Percentiles rank a stretch among this genome's conserved stretches.
These are phyloP conservation scores for Agaricus subrufescens DNA, from an alignment of 768 basidiomycete genomes.

Conservation along the genomic window DNA sequence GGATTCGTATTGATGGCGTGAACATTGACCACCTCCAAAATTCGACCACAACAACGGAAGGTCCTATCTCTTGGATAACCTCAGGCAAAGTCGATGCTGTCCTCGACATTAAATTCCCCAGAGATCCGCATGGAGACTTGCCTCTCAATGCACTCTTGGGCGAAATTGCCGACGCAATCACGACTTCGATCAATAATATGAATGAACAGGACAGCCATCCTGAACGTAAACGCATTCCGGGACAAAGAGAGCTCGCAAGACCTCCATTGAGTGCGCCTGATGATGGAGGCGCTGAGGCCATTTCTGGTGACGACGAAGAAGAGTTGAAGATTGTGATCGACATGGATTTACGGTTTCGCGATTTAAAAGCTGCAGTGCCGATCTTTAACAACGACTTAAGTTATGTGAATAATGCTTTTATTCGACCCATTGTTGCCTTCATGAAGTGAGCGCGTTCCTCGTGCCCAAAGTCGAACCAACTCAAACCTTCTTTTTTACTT, in stretches of 20 bases:
- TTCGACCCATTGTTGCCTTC: slow-evolving; percentile 95
- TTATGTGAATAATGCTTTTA: slow-evolving; percentile 88
- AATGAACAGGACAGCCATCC: slow-evolving; percentile 28
- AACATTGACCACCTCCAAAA: slow-evolving; percentile 94
- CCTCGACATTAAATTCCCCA: slow-evolving; percentile 95
- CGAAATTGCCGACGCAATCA: slow-evolving; percentile 88
- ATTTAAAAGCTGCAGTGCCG: slow-evolving; percentile 93
- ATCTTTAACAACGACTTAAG: slow-evolving; percentile 86
- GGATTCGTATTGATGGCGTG: slow-evolving; percentile 94
- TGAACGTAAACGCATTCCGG: slow-evolving; percentile 62
- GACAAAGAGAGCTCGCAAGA: slow-evolving; percentile 81
- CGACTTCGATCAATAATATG: slow-evolving; percentile 44
- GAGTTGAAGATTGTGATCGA: slow-evolving; percentile 67
- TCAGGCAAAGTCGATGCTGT: slow-evolving; percentile 97
- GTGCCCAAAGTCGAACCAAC: neutral
- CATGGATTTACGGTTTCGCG: slow-evolving; percentile 91
- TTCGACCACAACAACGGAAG: slow-evolving; percentile 64
- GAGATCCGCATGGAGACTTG: slow-evolving; percentile 61
- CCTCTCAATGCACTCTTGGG: slow-evolving; percentile 78
- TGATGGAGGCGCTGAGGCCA: slow-evolving; percentile 24
- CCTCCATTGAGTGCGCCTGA: slow-evolving; percentile 66
- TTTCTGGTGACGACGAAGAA: slow-evolving; percentile 12
- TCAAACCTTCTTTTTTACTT: slow-evolving; percentile 10
- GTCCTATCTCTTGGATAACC: slow-evolving; percentile 96
- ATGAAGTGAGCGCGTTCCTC: slow-evolving; percentile 70